Base-by-base conservation (phyloP, 225 moss, liverwort and hornwort genomes). In the Pleurozium schreberi region DNA sequence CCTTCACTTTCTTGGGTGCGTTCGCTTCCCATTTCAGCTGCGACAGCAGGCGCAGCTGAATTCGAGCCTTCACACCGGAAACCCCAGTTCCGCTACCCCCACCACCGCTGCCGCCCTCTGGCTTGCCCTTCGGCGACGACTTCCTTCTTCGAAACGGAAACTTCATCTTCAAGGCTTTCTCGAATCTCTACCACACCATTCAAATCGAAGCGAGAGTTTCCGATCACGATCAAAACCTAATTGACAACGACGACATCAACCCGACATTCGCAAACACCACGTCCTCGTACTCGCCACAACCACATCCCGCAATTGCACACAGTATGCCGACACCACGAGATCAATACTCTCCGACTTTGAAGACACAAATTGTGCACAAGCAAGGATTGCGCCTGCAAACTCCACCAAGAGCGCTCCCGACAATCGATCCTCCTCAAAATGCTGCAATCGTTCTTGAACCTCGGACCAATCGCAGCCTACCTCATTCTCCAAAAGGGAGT, bases 1-100 rank as follows among this genome's bases (percentile, higher is more conserved):
- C 91, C 84, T 90, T 94, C 75, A 94, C 75, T 42, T 68, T 88
- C 93, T 86, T 90, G 73, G 94, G 94, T 28, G 94, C 94, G 49
- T 85, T 92, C 49, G 93, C 92, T 80, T 94, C 94, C 94, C 94
- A 94, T 45, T 93, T 92, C 88, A 94, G 79, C 86, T 93, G 93
- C 50, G 93, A 93, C 73, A 94, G 64, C 45, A 94, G 30, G 8
- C 93, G 93, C 79, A 94, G 88, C 91, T 94, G 94, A 62, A 94
- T 90, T 34, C 94, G 89, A 30, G 94, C 92, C 91, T 93, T 94
- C 91, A 94, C 93, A 10, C 94, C 93, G 8, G 92, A 92, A 22
- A 91, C 89, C 50, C 92, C 90, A 2, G 83, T 86, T n/a, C 85
- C 28, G 27, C 76, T 75, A 17, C 87, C 20, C 43, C 83, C 83